Evolutionary conservation across 129 eudicot species (phyloP).

Genomic region (Rutidosis leptorrhynchoides): DNA sequence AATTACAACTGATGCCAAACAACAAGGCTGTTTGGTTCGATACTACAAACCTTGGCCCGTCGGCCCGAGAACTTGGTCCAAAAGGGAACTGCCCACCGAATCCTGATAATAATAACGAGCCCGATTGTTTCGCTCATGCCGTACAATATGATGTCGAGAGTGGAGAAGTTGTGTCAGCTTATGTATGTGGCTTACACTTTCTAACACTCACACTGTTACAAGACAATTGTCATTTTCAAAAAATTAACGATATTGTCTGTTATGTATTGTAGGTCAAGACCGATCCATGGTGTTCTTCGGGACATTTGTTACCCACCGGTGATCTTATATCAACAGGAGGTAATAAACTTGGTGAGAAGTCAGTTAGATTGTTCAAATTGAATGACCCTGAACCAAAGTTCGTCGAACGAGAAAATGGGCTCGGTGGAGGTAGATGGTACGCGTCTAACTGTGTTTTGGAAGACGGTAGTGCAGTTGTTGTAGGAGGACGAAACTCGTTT

Average conservation of each 20-base stretch:
- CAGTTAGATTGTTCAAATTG: slow-evolving; percentile 30
- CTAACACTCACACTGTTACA: not conserved
- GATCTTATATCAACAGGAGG: slow-evolving; percentile 70
- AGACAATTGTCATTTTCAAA: not conserved
- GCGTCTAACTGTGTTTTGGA: slow-evolving; percentile 23
- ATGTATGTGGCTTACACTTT: slow-evolving; percentile 27
- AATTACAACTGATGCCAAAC: slow-evolving; percentile 63
- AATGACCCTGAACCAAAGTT: slow-evolving; percentile 34
- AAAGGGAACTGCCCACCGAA: slow-evolving; percentile 33
- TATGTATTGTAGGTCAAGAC: slow-evolving; percentile 34
- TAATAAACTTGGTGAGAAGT: slow-evolving; percentile 33
- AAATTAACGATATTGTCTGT: not conserved
- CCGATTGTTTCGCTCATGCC: slow-evolving; percentile 73
- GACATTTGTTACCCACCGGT: slow-evolving; percentile 53
- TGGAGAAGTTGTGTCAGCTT: slow-evolving; percentile 35
- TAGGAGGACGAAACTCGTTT: slow-evolving; percentile 30
- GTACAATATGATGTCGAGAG: slow-evolving; percentile 49
- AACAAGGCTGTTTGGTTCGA: slow-evolving; percentile 63
- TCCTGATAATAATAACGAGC: slow-evolving; percentile 22
- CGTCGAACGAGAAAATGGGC: slow-evolving; percentile 33
- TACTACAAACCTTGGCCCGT: slow-evolving; percentile 56
- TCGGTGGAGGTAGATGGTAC: slow-evolving; percentile 58
- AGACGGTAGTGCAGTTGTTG: slow-evolving; percentile 24
- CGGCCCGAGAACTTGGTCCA: slow-evolving; percentile 33
- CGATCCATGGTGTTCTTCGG: slow-evolving; percentile 92